These are phyloP conservation scores for Acacia acuminata DNA, from an alignment of 306 rosid species.

Conservation along the genomic window DNA sequence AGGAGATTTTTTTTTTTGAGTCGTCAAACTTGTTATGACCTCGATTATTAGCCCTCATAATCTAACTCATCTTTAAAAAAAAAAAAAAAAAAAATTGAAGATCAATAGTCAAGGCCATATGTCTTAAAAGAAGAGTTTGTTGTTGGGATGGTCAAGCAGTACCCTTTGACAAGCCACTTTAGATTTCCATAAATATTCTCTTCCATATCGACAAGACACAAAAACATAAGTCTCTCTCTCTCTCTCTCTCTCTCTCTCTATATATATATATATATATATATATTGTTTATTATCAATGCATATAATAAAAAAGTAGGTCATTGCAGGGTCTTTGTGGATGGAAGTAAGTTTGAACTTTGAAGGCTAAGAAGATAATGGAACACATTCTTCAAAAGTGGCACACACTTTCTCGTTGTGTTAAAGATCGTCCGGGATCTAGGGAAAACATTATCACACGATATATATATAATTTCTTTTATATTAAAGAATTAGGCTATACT, in stretches of 20 bases:
- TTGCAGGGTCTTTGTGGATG: not conserved
- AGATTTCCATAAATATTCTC: not conserved
- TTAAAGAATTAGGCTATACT: not conserved
- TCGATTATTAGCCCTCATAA: not conserved
- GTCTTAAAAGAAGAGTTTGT: not conserved
- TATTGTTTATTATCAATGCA: no score
- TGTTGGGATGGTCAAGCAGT: not conserved
- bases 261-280: not conserved
- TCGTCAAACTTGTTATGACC: not conserved
- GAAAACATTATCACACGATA: constrained; percentile 7
- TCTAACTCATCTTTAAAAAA: not conserved
- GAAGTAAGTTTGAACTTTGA: not conserved
- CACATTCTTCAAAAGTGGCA: constrained; percentile 70
- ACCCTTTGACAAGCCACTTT: not conserved
- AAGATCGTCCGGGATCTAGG: constrained; percentile 92
- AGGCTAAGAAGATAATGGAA: constrained; percentile 49
- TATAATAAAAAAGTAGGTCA: no score
- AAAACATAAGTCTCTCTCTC: constrained; percentile 23
- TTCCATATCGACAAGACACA: constrained; percentile 21
- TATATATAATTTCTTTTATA: no score
- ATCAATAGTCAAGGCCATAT: not conserved
- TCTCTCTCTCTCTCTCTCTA: constrained; percentile 25
- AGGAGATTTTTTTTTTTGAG: no score
- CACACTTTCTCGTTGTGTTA: constrained; percentile 47
- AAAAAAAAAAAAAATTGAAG: not conserved